Evolutionary conservation across 176 grass and related monocot genomes (phyloP).

Genomic region (Aegilops bicornis): DNA sequence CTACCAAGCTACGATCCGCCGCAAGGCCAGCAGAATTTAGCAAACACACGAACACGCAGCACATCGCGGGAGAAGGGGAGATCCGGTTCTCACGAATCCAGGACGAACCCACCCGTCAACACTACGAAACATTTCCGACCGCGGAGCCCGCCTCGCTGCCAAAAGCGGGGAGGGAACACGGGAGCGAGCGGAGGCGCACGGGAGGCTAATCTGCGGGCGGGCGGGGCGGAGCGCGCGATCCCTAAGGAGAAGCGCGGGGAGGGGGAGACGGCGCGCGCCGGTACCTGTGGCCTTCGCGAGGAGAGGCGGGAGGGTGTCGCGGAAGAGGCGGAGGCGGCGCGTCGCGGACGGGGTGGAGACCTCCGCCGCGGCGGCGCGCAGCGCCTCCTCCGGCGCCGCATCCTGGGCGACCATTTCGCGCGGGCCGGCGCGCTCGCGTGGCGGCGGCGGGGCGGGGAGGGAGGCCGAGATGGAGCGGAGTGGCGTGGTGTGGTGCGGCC

Average conservation of each 20-base stretch:
- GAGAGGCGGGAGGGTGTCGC: conserved; percentile 49
- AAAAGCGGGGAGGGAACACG: conserved; percentile 24
- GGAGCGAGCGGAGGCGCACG: conserved; percentile 6
- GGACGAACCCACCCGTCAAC: conserved; percentile 12
- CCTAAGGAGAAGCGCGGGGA: not conserved
- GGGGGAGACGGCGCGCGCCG: not conserved
- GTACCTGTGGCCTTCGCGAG: conserved; percentile 45
- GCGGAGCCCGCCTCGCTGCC: not conserved
- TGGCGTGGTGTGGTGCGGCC: conserved; percentile 15
- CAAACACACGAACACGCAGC: not conserved
- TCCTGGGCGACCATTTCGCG: conserved; percentile 42
- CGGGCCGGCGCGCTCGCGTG: conserved; percentile 8
- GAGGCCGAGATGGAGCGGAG: not conserved
- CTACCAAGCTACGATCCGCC: conserved; percentile 23
- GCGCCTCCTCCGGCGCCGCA: conserved; percentile 48
- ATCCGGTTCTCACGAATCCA: conserved; percentile 13
- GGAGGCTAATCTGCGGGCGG: not conserved
- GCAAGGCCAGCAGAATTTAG: not conserved
- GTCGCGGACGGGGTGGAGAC: conserved; percentile 70
- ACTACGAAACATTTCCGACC: conserved; percentile 13
- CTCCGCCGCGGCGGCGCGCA: conserved; percentile 65
- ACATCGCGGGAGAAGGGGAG: not conserved
- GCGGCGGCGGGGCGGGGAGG: conserved; percentile 7
- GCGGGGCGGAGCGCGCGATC: not conserved
- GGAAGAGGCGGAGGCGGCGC: conserved; percentile 79